phyloP scores from a whole-genome alignment of 2,329 filamentous ascomycete genomes.

The Fusarium goolgardi region DNA sequence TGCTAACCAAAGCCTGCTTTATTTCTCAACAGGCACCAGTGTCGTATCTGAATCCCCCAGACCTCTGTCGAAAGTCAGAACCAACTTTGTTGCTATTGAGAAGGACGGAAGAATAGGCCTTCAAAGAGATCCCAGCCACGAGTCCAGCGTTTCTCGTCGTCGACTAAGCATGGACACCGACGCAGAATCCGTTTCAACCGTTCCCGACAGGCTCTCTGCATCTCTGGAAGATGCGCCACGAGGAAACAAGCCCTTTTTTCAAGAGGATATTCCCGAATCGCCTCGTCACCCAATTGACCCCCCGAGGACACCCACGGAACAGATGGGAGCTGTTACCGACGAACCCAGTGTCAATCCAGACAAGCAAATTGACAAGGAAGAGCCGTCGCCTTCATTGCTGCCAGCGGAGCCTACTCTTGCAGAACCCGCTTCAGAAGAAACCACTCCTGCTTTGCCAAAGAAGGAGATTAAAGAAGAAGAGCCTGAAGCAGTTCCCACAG shows the following conservation, averaged over 20 bases:
- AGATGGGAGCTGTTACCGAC: constrained; percentile 47
- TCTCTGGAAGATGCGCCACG: constrained; percentile 45
- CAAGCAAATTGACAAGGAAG: constrained; percentile 56
- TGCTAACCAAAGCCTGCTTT: constrained; percentile 41
- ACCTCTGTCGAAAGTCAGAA: constrained; percentile 79
- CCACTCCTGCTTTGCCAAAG: constrained; percentile 17
- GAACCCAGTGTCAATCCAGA: constrained; percentile 55
- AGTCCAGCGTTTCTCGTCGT: constrained; percentile 54
- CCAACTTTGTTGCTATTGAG: constrained; percentile 80
- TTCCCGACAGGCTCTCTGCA: constrained; percentile 53
- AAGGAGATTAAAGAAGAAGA: constrained; percentile 26
- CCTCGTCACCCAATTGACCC: constrained; percentile 48
- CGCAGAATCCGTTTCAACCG: constrained; percentile 49
- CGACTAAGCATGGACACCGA: constrained; percentile 53
- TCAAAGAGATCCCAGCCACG: constrained; percentile 55
- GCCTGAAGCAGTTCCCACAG: neutral
- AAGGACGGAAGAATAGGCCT: constrained; percentile 69
- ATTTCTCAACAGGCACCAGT: constrained; percentile 47
- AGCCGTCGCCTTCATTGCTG: constrained; percentile 41
- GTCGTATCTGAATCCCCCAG: constrained; percentile 65
- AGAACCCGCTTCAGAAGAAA: neutral
- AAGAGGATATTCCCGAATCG: constrained; percentile 58
- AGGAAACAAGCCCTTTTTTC: constrained; percentile 44
- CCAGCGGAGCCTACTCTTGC: constrained; percentile 24
- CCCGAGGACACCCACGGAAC: constrained; percentile 23